Conservation (phyloP, 106 monocot species). For the Allium sativum region DNA sequence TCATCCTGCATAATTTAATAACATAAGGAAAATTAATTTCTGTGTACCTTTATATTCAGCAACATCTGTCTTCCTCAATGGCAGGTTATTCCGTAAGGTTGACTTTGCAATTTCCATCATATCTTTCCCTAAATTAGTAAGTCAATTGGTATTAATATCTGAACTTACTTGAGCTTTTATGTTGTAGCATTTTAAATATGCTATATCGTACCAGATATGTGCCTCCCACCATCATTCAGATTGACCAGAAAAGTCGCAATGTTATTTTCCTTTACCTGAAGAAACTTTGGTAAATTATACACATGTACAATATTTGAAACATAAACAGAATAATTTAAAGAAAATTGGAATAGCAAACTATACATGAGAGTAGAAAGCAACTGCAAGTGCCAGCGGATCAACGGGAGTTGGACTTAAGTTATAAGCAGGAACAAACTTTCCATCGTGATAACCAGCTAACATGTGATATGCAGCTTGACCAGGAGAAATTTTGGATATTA, state of each 20-base stretch:
- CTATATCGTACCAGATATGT: constrained; percentile 39
- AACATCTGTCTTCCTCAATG: constrained; percentile 15
- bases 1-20: background rate
- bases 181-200: background rate
- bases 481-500: constrained; percentile 50
- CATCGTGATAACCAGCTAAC: constrained; percentile 82
- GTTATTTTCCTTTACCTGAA: constrained; percentile 53
- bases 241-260: constrained; percentile 68
- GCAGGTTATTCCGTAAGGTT: constrained; percentile 25
- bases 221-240: constrained; percentile 39
- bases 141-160: background rate
- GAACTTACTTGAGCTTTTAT: background rate
- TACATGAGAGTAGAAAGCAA: constrained; percentile 37
- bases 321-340: background rate
- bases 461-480: constrained; percentile 96
- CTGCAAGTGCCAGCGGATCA: constrained; percentile 48
- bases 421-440: constrained; percentile 73
- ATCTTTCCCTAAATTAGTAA: constrained; percentile 34
- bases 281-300: constrained; percentile 7
- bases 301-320: background rate
- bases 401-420: constrained; percentile 42
- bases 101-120: constrained; percentile 29
- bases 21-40: background rate
- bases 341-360: background rate
- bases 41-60: constrained; percentile 44